phyloP scores from a whole-genome alignment of 345 rosid species.

The Bruguiera sexangula region DNA sequence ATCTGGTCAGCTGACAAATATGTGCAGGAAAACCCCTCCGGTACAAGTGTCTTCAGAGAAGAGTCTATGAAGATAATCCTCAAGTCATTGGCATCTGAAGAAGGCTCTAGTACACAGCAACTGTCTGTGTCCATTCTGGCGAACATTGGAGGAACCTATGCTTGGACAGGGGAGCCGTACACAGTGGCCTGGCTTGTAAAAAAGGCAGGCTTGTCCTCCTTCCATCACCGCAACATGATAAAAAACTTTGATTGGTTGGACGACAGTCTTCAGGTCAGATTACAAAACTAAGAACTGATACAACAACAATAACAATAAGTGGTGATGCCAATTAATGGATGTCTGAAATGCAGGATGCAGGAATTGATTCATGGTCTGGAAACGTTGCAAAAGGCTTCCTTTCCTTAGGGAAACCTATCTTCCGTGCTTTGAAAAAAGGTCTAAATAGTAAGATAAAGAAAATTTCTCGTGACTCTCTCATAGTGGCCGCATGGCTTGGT shows the following conservation, averaged over 20 bases:
- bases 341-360: slow-evolving; percentile 53
- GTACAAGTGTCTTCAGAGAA: slow-evolving; percentile 42
- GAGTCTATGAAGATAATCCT: slow-evolving; percentile 57
- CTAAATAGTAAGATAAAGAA: slow-evolving; percentile 58
- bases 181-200: slow-evolving; percentile 81
- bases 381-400: slow-evolving; percentile 58
- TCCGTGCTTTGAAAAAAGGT: slow-evolving; percentile 52
- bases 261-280: slow-evolving; percentile 57
- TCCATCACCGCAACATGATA: slow-evolving; percentile 64
- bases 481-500: slow-evolving; percentile 70
- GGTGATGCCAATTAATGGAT: neutral
- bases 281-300: neutral
- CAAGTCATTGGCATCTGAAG: slow-evolving; percentile 43
- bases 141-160: slow-evolving; percentile 83
- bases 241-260: slow-evolving; percentile 75
- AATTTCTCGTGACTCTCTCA: slow-evolving; percentile 58
- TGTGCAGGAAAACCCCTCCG: slow-evolving; percentile 56
- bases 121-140: slow-evolving; percentile 63
- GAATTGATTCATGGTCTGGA: slow-evolving; percentile 64
- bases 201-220: slow-evolving; percentile 71
- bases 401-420: slow-evolving; percentile 50
- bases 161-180: slow-evolving; percentile 85
- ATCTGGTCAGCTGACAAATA: neutral
- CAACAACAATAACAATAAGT: neutral
- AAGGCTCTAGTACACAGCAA: slow-evolving; percentile 40